These are phyloP conservation scores for Oenanthe sinensis DNA, from an alignment of 129 eudicot genomes.

Conservation along the genomic window DNA sequence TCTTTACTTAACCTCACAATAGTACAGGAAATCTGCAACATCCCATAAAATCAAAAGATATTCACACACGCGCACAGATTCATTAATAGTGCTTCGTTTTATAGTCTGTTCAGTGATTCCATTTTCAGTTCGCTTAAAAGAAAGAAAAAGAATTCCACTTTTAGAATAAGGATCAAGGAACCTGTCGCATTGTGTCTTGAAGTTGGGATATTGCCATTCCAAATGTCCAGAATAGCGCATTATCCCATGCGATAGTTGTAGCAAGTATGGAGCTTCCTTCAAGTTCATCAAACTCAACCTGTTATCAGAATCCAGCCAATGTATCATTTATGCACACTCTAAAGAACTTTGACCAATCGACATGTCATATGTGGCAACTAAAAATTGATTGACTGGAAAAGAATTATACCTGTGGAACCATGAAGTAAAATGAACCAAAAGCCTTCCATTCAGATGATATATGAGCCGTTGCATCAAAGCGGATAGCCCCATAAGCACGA, in stretches of 20 bases:
- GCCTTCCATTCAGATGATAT: conserved; percentile 79
- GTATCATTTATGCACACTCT: conserved; percentile 15
- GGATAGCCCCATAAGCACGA: conserved; percentile 97
- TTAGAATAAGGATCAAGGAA: conserved; percentile 6
- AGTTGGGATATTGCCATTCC: conserved; percentile 50
- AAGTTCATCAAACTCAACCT: conserved; percentile 90
- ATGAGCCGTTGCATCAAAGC: conserved; percentile 71
- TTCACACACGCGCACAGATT: neutral
- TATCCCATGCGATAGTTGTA: conserved; percentile 86
- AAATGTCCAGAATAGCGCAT: conserved; percentile 59
- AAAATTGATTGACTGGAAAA: neutral
- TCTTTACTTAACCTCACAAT: conserved; percentile 35
- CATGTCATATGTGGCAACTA: neutral
- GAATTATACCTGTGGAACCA: conserved; percentile 85
- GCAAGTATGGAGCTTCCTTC: conserved; percentile 96
- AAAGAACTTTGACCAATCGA: neutral
- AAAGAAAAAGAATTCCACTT: neutral
- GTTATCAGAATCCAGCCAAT: conserved; percentile 27
- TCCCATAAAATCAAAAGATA: neutral
- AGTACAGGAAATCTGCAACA: conserved; percentile 52
- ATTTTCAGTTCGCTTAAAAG: neutral
- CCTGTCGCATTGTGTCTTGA: conserved; percentile 69
- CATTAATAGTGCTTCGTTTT: neutral
- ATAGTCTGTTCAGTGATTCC: neutral
- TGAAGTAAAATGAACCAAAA: conserved; percentile 89